A percentile compares a stretch with the other conserved stretches of the same genome.
phyloP scores from a whole-genome alignment of 108 stramenopile genomes.

The Skeletonema grethae region DNA sequence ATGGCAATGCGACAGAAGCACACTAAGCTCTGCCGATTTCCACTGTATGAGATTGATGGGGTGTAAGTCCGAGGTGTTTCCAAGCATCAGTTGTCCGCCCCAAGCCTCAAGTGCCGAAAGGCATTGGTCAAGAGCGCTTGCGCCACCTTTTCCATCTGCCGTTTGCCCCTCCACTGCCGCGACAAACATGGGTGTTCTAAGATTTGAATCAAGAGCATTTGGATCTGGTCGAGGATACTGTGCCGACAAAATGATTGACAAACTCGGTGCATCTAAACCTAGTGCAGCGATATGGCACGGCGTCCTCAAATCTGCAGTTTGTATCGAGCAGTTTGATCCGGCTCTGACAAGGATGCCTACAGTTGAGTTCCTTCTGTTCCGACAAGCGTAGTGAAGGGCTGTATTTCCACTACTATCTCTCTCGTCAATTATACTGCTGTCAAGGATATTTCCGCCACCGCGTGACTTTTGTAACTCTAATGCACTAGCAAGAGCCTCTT shows the following conservation, averaged over 20 bases:
- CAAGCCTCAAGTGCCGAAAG: conserved; percentile 63
- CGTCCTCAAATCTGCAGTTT: conserved; percentile 37
- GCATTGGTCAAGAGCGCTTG: conserved; percentile 57
- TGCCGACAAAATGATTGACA: conserved; percentile 57
- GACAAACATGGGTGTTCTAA: conserved; percentile 75
- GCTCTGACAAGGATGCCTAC: conserved; percentile 64
- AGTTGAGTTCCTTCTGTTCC: conserved; percentile 45
- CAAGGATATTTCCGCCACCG: conserved; percentile 21
- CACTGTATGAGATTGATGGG: conserved; percentile 54
- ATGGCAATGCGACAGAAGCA: conserved; percentile 45
- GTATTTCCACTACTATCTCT: conserved; percentile 72
- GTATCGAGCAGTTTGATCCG: conserved; percentile 62
- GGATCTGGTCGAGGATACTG: conserved; percentile 58
- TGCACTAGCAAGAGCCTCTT: conserved; percentile 55
- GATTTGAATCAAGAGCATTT: conserved; percentile 64
- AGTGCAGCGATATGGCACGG: conserved; percentile 68
- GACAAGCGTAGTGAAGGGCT: conserved; percentile 80
- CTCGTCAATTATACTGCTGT: conserved; percentile 60
- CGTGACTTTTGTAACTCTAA: conserved; percentile 30
- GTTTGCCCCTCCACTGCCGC: conserved; percentile 61
- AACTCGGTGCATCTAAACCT: conserved; percentile 60
- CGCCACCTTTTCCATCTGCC: conserved; percentile 38
- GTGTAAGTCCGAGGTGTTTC: conserved; percentile 36
- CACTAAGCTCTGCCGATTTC: conserved; percentile 52
- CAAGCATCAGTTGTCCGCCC: conserved; percentile 58